Evolutionary conservation across 805 yeast species (phyloP), one percentile per base, ranked within the genome.

Genomic region (Candida ficus): DNA sequence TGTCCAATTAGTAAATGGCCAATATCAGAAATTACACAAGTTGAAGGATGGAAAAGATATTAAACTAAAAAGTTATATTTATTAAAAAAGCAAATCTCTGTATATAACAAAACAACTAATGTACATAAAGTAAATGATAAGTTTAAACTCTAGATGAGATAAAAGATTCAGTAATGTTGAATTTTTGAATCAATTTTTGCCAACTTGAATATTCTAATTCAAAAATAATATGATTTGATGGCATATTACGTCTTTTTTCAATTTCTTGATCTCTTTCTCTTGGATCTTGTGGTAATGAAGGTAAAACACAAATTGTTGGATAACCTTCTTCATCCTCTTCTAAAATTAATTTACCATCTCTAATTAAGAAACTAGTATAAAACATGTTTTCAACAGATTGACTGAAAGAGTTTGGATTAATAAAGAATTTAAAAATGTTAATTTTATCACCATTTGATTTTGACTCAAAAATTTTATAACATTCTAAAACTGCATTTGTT

Each of bases 1-100:
- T 53, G 71, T n/a, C 95, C 95, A 1, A 66, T 77, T 2, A 67
- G 88, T 35, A 86, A 79, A 61, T 91, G 99, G 99, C 90, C 95
- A 2, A 54, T 89, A 44, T 61, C 70, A 35, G 73, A 78, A 9
- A 53, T 80, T 31, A 48, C 67, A 13, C 46, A 61, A 3, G 70
- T 70, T 9, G 73, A 69, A n/a, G 81, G 79, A 3, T 76, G 85
- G 85, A 33, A 23, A 23, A 28, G 5, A n/a, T n/a, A n/a, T n/a
- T n/a, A n/a, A n/a, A n/a, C n/a, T n/a, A n/a, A n/a, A n/a, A n/a
- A n/a, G n/a, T n/a, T n/a, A n/a, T n/a, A n/a, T n/a, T n/a, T n/a
- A n/a, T n/a, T n/a, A 35, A 12, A 18, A 19, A 17, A 8, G 8
- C 12, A 35, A 20, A 12, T 44, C 12, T 25, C 14, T 35, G 36